Base-by-base conservation (phyloP, 192 early-diverging fungal species). In the Backusella sp. region DNA sequence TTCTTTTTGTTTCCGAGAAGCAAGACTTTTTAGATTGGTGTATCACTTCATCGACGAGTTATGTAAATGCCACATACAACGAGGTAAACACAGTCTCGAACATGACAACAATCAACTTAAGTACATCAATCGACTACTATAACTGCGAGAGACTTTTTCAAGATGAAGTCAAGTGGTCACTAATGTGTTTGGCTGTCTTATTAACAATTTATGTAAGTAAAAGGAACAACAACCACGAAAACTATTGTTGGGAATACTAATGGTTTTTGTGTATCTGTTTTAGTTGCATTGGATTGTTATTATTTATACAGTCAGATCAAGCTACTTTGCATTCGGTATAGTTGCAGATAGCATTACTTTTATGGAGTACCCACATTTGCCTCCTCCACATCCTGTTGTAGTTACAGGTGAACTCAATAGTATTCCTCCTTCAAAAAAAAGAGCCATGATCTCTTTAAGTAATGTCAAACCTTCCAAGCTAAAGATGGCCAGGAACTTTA, bases 131-230 rank as follows among this genome's bases (percentile, higher is more conserved):
- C 9, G 65, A 74, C 11, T 42, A 26, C 26, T 74, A 74, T 65
- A 74, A 74, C 21, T 74, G 73, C 32, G 26, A 67, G 15, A 74
- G 73, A 35, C 30, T 74, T n/a, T 74, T 42, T 21, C 12, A 67
- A 21, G 73, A 66, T 68, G 73, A 74, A 34, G 19, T 74, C 8
- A 74, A 74, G 37, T 74, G 73, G 73, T 49, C 65, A 19, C 23
- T 74, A 42, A 28, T 74, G 41, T 62, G 59, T 4, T 26, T 74
- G 19, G 42, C 66, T 3, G 21, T 62, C 0, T 34, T 74, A 32
- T 44, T 42, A 67, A 21, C 66, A 42, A 32, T 74, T 8, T 74
- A 74, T 49, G 73, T 74, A 74, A 46, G 73, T 66, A 6, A 19
- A 62, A 26, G 12, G 56, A 62, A 14, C 28, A 28, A 36, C 44